These are phyloP conservation scores for Hortiboletus flavorubellus DNA, from an alignment of 768 basidiomycete genomes.

Conservation along the genomic window DNA sequence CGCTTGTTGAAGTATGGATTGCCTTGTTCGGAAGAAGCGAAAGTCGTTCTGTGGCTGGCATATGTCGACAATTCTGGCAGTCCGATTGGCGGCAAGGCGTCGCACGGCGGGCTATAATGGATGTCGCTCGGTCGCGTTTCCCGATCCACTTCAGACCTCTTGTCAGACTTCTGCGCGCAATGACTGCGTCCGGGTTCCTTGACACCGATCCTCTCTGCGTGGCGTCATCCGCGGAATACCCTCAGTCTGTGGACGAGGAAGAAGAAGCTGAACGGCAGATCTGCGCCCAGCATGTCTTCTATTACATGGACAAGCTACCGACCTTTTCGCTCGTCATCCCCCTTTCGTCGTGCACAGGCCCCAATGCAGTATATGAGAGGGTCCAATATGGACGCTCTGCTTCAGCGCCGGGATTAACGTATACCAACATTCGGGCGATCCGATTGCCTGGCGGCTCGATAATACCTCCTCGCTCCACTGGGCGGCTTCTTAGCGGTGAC, in stretches of 20 bases:
- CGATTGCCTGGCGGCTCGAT: constrained; percentile 73
- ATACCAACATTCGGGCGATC: constrained; percentile 63
- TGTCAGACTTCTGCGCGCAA: constrained; percentile 66
- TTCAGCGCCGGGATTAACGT: constrained; percentile 49
- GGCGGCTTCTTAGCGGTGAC: constrained; percentile 70
- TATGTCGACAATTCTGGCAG: constrained; percentile 83
- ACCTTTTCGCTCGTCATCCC: constrained; percentile 77
- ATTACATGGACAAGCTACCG: constrained; percentile 69
- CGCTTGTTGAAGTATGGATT: constrained; percentile 73
- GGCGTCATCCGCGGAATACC: constrained; percentile 39
- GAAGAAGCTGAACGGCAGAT: constrained; percentile 48
- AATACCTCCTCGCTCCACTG: constrained; percentile 63
- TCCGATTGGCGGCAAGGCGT: constrained; percentile 66
- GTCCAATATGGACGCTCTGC: constrained; percentile 53
- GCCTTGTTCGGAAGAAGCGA: constrained; percentile 75
- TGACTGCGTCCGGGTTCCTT: constrained; percentile 74
- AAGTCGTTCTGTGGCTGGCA: constrained; percentile 55
- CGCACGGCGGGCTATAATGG: constrained; percentile 75
- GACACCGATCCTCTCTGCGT: constrained; percentile 68
- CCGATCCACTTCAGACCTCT: constrained; percentile 75
- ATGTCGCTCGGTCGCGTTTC: constrained; percentile 78
- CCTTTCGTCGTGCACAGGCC: constrained; percentile 54
- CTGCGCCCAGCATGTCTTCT: constrained; percentile 68
- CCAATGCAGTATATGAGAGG: constrained; percentile 70
- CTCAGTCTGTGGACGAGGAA: constrained; percentile 37